Evolutionary conservation across 1,284 basidiomycete species (phyloP).

Genomic region (Prillingera fragicola): DNA sequence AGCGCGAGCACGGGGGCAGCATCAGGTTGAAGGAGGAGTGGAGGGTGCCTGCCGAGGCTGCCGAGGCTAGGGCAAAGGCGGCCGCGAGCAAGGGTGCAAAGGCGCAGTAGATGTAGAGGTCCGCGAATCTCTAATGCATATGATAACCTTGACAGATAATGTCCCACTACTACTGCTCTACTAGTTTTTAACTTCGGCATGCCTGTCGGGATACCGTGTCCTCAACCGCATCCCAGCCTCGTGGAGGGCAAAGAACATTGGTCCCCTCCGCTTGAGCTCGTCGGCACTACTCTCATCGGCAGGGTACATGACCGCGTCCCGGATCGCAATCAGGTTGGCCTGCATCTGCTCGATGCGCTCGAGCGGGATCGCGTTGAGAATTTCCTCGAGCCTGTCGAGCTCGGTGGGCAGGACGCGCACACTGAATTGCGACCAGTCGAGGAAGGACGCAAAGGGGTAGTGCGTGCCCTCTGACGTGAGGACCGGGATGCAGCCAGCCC

Average conservation of each 20-base stretch:
- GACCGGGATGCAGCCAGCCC: slow-evolving; percentile 51
- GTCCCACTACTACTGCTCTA: neutral
- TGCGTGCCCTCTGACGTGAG: slow-evolving; percentile 49
- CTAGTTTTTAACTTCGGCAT: neutral
- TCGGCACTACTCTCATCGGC: slow-evolving; percentile 41
- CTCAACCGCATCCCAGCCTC: slow-evolving; percentile 46
- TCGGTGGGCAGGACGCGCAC: slow-evolving; percentile 48
- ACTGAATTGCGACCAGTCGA: slow-evolving; percentile 50
- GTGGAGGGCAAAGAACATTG: slow-evolving; percentile 49
- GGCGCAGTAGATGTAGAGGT: too few relatives aligned
- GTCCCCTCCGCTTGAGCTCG: slow-evolving; percentile 42
- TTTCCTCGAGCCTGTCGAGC: slow-evolving; percentile 47
- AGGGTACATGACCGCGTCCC: slow-evolving; percentile 51
- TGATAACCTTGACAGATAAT: neutral
- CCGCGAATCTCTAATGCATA: too few relatives aligned
- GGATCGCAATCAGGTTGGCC: slow-evolving; percentile 46
- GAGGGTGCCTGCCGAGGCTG: too few relatives aligned
- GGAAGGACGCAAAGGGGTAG: slow-evolving; percentile 48
- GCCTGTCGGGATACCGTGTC: slow-evolving; percentile 39
- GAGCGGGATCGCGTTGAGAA: slow-evolving; percentile 45
- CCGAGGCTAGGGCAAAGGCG: too few relatives aligned
- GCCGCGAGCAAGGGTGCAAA: too few relatives aligned
- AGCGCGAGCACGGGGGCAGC: too few relatives aligned
- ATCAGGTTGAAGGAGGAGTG: too few relatives aligned
- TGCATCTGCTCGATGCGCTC: slow-evolving; percentile 47